Evolutionary conservation across 2,329 filamentous ascomycete species (phyloP).

Genomic region (Nemania sp.): DNA sequence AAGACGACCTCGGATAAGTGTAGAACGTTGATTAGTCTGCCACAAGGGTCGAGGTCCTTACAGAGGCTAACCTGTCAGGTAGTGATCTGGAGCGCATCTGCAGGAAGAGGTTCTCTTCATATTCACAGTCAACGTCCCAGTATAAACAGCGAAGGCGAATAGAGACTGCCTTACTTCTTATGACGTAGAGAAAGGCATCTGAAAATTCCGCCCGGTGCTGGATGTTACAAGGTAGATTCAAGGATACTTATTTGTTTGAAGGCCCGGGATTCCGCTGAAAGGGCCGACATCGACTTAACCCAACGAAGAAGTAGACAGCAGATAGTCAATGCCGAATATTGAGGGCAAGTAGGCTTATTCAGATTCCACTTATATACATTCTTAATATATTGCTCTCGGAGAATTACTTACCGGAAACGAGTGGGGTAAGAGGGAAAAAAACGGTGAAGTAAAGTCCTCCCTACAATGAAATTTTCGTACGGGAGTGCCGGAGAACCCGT

Average conservation of each 20-base stretch:
- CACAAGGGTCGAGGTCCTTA: slow-evolving; percentile 12
- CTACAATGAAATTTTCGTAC: not conserved
- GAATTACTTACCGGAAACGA: not conserved
- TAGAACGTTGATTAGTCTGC: slow-evolving; percentile 4
- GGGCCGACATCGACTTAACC: slow-evolving; percentile 15
- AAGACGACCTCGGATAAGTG: not conserved
- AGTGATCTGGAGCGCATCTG: not conserved
- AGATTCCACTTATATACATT: too few species aligned
- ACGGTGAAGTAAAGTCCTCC: not conserved
- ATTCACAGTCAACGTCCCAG: not conserved
- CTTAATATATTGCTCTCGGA: not conserved
- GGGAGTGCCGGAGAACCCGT: not conserved
- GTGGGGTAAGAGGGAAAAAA: not conserved
- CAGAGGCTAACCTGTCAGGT: slow-evolving; percentile 16
- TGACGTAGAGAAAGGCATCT: slow-evolving; percentile 1
- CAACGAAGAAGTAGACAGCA: too few species aligned
- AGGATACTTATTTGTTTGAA: not conserved
- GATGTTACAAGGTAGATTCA: slow-evolving; percentile 13
- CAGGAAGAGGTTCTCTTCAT: not conserved
- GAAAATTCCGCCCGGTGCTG: not conserved
- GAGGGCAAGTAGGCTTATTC: too few species aligned
- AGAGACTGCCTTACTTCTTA: slow-evolving; percentile 24
- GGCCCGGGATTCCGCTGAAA: slow-evolving; percentile 25
- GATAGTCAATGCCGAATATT: too few species aligned
- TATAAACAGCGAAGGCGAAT: not conserved